These are phyloP conservation scores for Tylopilus intermedius DNA, from an alignment of 768 basidiomycete genomes.

Conservation along the genomic window DNA sequence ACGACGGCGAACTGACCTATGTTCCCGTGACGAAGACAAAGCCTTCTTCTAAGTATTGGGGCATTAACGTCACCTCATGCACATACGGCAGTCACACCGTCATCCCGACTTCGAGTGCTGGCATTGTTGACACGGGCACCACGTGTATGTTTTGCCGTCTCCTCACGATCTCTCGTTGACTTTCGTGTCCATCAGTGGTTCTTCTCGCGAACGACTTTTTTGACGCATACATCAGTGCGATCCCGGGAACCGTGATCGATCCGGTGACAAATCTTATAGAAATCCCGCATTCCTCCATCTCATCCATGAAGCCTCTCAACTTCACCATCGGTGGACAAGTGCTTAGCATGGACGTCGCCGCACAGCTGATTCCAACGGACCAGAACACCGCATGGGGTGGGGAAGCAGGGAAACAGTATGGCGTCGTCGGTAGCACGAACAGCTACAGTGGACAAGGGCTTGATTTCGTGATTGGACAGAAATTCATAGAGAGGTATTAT, in stretches of 20 bases:
- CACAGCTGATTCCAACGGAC: conserved; percentile 16
- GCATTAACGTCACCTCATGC: conserved; percentile 22
- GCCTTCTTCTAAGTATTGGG: conserved; percentile 26
- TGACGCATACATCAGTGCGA: conserved; percentile 10
- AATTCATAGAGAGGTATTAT: conserved; percentile 5
- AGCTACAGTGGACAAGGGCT: background rate
- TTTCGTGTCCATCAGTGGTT: conserved; percentile 8
- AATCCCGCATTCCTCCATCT: conserved; percentile 14
- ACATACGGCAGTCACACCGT: conserved; percentile 13
- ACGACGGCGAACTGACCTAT: conserved; percentile 22
- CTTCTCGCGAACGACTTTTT: conserved; percentile 23
- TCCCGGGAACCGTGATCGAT: conserved; percentile 13
- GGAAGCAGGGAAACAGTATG: conserved; percentile 7
- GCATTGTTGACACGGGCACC: conserved; percentile 29
- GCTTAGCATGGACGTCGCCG: conserved; percentile 18
- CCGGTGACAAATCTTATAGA: conserved; percentile 8
- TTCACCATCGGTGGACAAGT: conserved; percentile 9
- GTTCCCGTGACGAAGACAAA: conserved; percentile 23
- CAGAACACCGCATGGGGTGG: conserved; percentile 17
- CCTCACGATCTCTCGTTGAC: background rate
- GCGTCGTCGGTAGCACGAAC: conserved; percentile 3
- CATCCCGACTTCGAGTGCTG: conserved; percentile 22
- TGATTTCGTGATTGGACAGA: conserved; percentile 1
- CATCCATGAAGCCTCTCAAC: conserved; percentile 12
- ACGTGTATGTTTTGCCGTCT: conserved; percentile 10